phyloP scores from a whole-genome alignment of 352 stramenopile species.

The Globisporangium yorkense region DNA sequence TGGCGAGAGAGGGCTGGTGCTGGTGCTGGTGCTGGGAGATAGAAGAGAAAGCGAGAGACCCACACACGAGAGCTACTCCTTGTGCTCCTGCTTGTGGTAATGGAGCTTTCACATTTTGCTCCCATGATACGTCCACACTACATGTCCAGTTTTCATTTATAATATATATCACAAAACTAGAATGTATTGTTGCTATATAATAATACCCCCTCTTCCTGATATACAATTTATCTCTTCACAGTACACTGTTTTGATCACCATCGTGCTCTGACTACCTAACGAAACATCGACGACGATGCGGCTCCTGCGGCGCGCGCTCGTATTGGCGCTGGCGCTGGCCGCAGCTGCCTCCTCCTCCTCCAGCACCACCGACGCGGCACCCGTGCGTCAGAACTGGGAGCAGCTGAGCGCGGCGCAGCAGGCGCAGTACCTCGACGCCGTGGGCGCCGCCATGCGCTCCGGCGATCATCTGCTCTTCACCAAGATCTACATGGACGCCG shows the following conservation, averaged over 20 bases:
- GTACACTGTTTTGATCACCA: not conserved
- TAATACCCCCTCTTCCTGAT: not conserved
- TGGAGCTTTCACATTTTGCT: too few relatives aligned
- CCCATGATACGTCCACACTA: too few relatives aligned
- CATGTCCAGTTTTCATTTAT: too few relatives aligned
- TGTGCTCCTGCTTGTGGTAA: too few relatives aligned
- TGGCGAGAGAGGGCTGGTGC: too few relatives aligned
- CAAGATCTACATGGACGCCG: slow-evolving; percentile 43
- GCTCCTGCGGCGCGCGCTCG: slow-evolving; percentile 2
- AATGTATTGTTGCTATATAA: not conserved
- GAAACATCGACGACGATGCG: slow-evolving; percentile 1
- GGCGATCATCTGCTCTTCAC: slow-evolving; percentile 51
- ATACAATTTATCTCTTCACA: not conserved
- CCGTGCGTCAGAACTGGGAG: slow-evolving; percentile 17
- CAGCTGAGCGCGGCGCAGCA: slow-evolving; percentile 8
- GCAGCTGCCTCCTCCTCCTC: not conserved
- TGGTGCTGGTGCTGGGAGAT: too few relatives aligned
- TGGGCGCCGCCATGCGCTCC: slow-evolving; percentile 43
- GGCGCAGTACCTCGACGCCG: slow-evolving; percentile 43
- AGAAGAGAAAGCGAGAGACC: too few relatives aligned
- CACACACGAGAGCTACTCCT: too few relatives aligned
- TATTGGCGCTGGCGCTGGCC: slow-evolving; percentile 2
- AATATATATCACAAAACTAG: too few relatives aligned
- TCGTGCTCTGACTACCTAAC: not conserved
- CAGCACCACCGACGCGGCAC: not conserved